phyloP scores from a whole-genome alignment of 768 basidiomycete genomes.

The Jaapia argillacea region DNA sequence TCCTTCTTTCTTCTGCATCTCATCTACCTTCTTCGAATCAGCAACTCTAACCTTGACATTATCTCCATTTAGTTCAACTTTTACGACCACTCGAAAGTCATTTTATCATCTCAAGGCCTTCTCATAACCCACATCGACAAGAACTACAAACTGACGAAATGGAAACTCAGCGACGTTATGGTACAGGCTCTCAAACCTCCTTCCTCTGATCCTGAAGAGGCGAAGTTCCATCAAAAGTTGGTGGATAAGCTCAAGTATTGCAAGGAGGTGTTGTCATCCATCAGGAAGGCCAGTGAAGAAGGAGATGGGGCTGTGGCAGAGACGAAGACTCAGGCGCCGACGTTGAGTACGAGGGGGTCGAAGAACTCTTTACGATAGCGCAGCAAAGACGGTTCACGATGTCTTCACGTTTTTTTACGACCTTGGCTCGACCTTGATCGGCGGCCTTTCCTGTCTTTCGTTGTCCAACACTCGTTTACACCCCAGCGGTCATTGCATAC shows the following conservation, averaged over 20 bases:
- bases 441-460: no score
- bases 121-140: conserved; percentile 88
- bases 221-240: conserved; percentile 52
- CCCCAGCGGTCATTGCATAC: no score
- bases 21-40: not conserved
- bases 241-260: conserved; percentile 80
- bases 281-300: conserved; percentile 41
- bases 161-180: conserved; percentile 66
- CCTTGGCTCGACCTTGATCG: no score
- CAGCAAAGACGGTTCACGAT: no score
- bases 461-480: no score
- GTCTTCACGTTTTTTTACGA: no score
- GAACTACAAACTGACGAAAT: conserved; percentile 67
- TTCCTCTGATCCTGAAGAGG: conserved; percentile 38
- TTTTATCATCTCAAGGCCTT: conserved; percentile 74
- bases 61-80: conserved; percentile 78
- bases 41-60: conserved; percentile 4
- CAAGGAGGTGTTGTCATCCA: conserved; percentile 72
- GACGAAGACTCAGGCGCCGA: conserved; percentile 3
- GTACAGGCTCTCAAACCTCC: conserved; percentile 33
- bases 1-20: not conserved
- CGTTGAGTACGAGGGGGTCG: conserved; percentile 9
- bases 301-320: not conserved
- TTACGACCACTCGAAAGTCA: conserved; percentile 92
- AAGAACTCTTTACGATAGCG: conserved; percentile 12